A percentile compares a stretch with the other conserved stretches of the same genome.
phyloP scores from a whole-genome alignment of 768 basidiomycete genomes.

The Bullera alba region DNA sequence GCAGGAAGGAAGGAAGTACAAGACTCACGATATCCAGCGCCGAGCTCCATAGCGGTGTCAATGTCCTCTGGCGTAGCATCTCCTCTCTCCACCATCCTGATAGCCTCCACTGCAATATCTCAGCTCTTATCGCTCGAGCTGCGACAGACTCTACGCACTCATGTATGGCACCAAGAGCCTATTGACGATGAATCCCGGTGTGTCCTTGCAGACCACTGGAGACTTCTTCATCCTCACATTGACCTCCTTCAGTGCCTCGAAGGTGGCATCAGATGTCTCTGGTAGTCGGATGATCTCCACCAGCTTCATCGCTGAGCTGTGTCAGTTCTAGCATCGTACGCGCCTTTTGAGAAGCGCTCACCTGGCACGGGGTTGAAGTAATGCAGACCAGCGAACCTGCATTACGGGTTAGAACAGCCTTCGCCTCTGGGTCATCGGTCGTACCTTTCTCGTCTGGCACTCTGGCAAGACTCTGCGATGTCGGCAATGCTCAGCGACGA shows the following conservation, averaged over 20 bases:
- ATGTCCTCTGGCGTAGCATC: slow-evolving; percentile 48
- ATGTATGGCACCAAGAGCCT: slow-evolving; percentile 49
- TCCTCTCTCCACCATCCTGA: slow-evolving; percentile 49
- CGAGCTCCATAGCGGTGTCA: slow-evolving; percentile 51
- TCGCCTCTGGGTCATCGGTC: not conserved
- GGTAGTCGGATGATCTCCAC: slow-evolving; percentile 49
- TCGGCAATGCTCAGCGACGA: slow-evolving; percentile 46
- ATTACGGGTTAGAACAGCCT: slow-evolving; percentile 6
- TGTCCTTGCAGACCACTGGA: slow-evolving; percentile 49
- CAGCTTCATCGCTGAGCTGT: slow-evolving; percentile 46
- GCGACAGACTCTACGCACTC: slow-evolving; percentile 25
- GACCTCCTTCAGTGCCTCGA: slow-evolving; percentile 44
- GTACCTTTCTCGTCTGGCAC: slow-evolving; percentile 39
- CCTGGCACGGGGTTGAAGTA: slow-evolving; percentile 48
- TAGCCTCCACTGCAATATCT: slow-evolving; percentile 44
- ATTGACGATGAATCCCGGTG: slow-evolving; percentile 51
- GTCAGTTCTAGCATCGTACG: not conserved
- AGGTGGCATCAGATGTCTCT: slow-evolving; percentile 44
- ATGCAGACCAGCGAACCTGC: slow-evolving; percentile 49
- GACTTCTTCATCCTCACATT: slow-evolving; percentile 47
- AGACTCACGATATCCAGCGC: slow-evolving; percentile 48
- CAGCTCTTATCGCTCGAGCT: not conserved
- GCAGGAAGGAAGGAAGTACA: not conserved
- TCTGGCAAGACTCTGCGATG: slow-evolving; percentile 43
- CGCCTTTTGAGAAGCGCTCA: not conserved